A percentile compares a stretch with the other conserved stretches of the same genome.
These are phyloP conservation scores for Candida silvicultrix DNA, from an alignment of 805 yeast species.

Conservation along the genomic window DNA sequence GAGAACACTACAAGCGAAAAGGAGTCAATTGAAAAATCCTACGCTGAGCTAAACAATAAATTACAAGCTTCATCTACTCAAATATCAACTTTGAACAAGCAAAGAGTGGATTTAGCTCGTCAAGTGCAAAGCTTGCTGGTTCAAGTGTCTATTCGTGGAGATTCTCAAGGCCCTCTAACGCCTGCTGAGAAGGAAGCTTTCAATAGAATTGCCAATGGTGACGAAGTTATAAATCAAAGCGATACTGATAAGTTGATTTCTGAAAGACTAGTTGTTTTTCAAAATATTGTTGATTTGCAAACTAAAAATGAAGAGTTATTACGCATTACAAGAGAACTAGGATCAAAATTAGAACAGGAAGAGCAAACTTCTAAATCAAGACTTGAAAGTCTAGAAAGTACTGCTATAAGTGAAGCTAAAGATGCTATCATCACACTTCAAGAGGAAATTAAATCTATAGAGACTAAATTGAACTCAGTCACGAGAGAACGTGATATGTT, in stretches of 20 bases:
- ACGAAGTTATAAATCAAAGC: slow-evolving; percentile 31
- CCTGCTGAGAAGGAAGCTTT: slow-evolving; percentile 60
- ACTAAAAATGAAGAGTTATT: slow-evolving; percentile 69
- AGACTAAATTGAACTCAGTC: slow-evolving; percentile 45
- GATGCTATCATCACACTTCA: slow-evolving; percentile 61
- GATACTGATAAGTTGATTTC: slow-evolving; percentile 73
- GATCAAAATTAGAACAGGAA: slow-evolving; percentile 59
- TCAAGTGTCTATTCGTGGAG: slow-evolving; percentile 53
- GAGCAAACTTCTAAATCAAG: slow-evolving; percentile 36
- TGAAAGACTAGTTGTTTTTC: slow-evolving; percentile 68
- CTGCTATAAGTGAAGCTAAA: slow-evolving; percentile 56
- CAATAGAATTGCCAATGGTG: slow-evolving; percentile 38
- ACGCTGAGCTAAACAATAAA: slow-evolving; percentile 15
- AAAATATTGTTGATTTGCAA: slow-evolving; percentile 60
- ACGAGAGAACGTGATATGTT: slow-evolving; percentile 68
- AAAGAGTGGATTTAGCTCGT: slow-evolving; percentile 67
- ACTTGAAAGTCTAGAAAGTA: slow-evolving; percentile 34
- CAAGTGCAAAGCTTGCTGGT: slow-evolving; percentile 75
- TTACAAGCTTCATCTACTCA: slow-evolving; percentile 27
- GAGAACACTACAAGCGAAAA: slow-evolving; percentile 49
- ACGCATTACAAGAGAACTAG: slow-evolving; percentile 62
- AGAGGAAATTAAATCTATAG: slow-evolving; percentile 47
- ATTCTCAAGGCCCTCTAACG: slow-evolving; percentile 55
- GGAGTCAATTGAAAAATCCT: slow-evolving; percentile 27
- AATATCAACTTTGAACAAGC: slow-evolving; percentile 40